phyloP scores from a whole-genome alignment of 352 stramenopile genomes.

The Elongisporangium senticosum region DNA sequence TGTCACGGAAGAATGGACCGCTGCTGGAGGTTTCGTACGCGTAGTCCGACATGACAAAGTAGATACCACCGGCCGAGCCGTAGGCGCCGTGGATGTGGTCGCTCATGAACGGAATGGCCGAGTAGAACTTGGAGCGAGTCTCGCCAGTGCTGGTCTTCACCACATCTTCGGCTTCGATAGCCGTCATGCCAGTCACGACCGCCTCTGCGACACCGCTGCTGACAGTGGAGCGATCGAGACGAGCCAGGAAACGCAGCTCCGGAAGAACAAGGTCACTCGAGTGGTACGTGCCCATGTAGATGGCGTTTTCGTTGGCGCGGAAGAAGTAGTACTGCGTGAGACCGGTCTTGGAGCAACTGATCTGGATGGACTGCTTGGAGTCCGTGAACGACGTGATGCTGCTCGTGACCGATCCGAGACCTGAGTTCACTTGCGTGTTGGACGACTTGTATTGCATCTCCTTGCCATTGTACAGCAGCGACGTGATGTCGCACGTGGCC shows the following conservation, averaged over 20 bases:
- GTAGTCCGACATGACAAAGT: slow-evolving; percentile 42
- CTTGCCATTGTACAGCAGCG: slow-evolving; percentile 38
- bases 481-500: slow-evolving; percentile 41
- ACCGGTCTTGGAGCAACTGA: slow-evolving; percentile 27
- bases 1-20: slow-evolving; percentile 48
- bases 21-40: slow-evolving; percentile 39
- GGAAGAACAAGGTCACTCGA: slow-evolving; percentile 20
- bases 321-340: slow-evolving; percentile 53
- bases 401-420: slow-evolving; percentile 29
- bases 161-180: slow-evolving; percentile 40
- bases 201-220: slow-evolving; percentile 22
- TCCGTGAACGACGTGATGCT: slow-evolving; percentile 25
- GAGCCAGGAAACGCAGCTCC: slow-evolving; percentile 48
- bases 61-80: slow-evolving; percentile 28
- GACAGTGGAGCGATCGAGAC: slow-evolving; percentile 26
- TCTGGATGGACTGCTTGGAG: slow-evolving; percentile 29
- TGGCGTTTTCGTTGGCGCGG: slow-evolving; percentile 38
- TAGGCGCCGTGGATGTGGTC: slow-evolving; percentile 35
- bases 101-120: slow-evolving; percentile 25
- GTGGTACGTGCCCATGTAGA: slow-evolving; percentile 63
- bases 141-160: slow-evolving; percentile 18
- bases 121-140: slow-evolving; percentile 44
- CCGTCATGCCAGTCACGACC: slow-evolving; percentile 22
- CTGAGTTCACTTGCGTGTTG: slow-evolving; percentile 47
- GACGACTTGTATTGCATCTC: slow-evolving; percentile 44